phyloP scores from a whole-genome alignment of 768 basidiomycete species.

The Panaeolus cyanescens region DNA sequence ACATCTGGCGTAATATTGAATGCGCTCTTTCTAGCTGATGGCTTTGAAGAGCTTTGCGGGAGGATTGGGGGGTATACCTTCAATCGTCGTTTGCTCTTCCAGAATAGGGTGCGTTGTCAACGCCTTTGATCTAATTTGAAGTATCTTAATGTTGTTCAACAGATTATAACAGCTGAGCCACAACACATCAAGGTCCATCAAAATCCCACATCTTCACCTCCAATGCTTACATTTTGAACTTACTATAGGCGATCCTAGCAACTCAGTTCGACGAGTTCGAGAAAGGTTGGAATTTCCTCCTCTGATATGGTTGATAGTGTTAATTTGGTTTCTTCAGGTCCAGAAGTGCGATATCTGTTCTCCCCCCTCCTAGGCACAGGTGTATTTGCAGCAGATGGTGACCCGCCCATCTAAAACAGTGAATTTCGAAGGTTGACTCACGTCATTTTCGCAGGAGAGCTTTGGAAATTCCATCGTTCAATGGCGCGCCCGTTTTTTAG shows the following conservation, averaged over 20 bases:
- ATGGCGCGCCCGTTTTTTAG: conserved; percentile 74
- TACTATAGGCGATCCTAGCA: conserved; percentile 12
- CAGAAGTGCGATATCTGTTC: neutral
- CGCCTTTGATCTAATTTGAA: too few relatives aligned
- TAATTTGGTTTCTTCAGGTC: neutral
- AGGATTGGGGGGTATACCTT: conserved; percentile 19
- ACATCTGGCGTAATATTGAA: neutral
- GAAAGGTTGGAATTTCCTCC: neutral
- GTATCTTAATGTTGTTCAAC: conserved; percentile 25
- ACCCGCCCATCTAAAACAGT: neutral
- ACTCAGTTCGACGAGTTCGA: conserved; percentile 18
- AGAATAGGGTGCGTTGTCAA: conserved; percentile 26
- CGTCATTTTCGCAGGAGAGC: conserved; percentile 36
- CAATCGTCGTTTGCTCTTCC: conserved; percentile 23
- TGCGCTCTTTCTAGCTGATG: conserved; percentile 18
- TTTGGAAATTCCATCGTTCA: conserved; percentile 67
- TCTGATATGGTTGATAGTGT: neutral
- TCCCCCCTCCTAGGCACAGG: conserved; percentile 7
- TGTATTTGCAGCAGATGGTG: conserved; percentile 11
- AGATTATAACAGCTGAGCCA: conserved; percentile 19
- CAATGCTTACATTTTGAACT: neutral
- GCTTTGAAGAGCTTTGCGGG: conserved; percentile 21
- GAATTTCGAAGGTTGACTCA: neutral
- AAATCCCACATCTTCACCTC: neutral
- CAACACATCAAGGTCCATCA: conserved; percentile 15